Base-by-base conservation (phyloP, 176 grass and related monocot genomes). In the Chloris gayana region DNA sequence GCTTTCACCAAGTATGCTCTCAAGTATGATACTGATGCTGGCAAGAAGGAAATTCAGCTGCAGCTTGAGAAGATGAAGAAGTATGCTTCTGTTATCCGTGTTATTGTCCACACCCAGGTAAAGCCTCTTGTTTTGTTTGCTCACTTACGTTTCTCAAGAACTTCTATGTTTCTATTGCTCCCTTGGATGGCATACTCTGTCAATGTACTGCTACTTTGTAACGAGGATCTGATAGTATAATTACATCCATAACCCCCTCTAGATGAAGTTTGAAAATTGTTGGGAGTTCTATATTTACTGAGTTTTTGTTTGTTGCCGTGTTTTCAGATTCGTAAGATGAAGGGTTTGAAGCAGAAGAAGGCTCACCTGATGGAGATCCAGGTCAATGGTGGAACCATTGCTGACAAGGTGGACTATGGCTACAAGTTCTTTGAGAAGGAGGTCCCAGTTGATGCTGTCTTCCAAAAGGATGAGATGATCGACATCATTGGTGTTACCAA, bases 61-160 rank as follows among this genome's bases (percentile, higher is more conserved):
- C 57, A 60, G 57, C 57, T 60, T 60, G 57, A 60, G 57, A 60
- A 60, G 57, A 60, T 60, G 57, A 60, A 60, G 57, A 60, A 60
- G 24, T 60, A 60, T 60, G 57, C 57, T 27, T 60, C 57, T 60
- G 57, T 60, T 60, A 11, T 60, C 24, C 57, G 57, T 60, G 57
- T 60, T 1, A 60, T 60, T 27, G 57, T 10, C 57, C 57, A 60
- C 57, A 60, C 57, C 57, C 57, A 60, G 57, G 57, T 60, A n/a
- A n/a, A n/a, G n/a, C n/a, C n/a, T n/a, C n/a, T 27, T 14, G 24
- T 0, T 14, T 27, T 54, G 17, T 19, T 22, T 22, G 18, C 19
- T 54, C 18, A 7, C 24, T n/a, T 21, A 24, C 24, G 53, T 57
- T 57, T 8, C 8, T 24, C 7, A 57, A 2, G 1, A 24, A 22